Evolutionary conservation across 2,329 filamentous ascomycete species (phyloP).

Genomic region (Capronia coronata): DNA sequence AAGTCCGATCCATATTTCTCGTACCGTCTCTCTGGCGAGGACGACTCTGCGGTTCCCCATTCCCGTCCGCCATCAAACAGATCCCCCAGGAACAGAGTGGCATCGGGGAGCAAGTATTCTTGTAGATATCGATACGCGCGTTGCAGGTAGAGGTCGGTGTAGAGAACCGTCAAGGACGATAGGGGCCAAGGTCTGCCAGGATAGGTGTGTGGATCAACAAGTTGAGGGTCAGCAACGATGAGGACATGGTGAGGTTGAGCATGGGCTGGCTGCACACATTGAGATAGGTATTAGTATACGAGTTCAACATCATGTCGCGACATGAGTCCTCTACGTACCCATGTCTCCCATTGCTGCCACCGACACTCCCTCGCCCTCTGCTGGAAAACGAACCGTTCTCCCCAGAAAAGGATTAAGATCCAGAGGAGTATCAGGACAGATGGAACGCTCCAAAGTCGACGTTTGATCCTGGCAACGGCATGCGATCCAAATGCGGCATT

Average conservation of each 20-base stretch:
- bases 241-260: slow-evolving; percentile 76
- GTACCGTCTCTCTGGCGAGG: slow-evolving; percentile 60
- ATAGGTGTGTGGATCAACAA: slow-evolving; percentile 93
- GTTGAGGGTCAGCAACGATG: slow-evolving; percentile 82
- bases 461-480: slow-evolving; percentile 12
- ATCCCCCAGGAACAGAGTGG: slow-evolving; percentile 84
- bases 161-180: slow-evolving; percentile 58
- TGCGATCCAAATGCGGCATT: slow-evolving; percentile 7
- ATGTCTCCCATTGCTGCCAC: slow-evolving; percentile 87
- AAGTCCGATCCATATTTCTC: slow-evolving; percentile 71
- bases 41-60: slow-evolving; percentile 68
- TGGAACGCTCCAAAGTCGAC: slow-evolving; percentile 15
- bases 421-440: slow-evolving; percentile 61
- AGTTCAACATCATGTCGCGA: slow-evolving; percentile 3
- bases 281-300: not conserved
- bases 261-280: slow-evolving; percentile 56
- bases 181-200: slow-evolving; percentile 71
- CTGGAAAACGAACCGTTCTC: slow-evolving; percentile 72
- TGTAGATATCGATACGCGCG: slow-evolving; percentile 77
- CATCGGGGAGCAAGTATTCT: slow-evolving; percentile 69
- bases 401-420: slow-evolving; percentile 72
- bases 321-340: slow-evolving; percentile 54
- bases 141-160: slow-evolving; percentile 86
- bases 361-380: slow-evolving; percentile 63
- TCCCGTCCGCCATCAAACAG: slow-evolving; percentile 93